Conservation (phyloP, 148 eudicot genomes). For the Salicornia ramosissima region DNA sequence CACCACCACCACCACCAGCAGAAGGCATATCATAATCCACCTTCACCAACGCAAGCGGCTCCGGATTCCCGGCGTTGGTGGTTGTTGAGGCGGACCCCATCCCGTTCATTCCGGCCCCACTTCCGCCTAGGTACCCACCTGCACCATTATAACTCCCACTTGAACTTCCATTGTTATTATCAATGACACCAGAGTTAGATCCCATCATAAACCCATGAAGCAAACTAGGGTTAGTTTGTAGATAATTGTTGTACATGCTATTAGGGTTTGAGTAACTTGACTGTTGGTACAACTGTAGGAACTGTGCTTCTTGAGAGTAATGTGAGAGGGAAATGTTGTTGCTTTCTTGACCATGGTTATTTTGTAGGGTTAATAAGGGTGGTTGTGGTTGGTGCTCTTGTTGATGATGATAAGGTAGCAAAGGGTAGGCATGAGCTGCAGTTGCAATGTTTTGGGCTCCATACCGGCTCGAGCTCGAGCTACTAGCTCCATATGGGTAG, state of each 20-base stretch:
- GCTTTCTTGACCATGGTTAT: constrained; percentile 37
- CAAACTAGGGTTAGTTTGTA: constrained; percentile 60
- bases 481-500: constrained; percentile 33
- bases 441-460: constrained; percentile 23
- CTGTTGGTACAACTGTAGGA: constrained; percentile 43
- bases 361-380: constrained; percentile 58
- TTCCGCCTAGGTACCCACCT: constrained; percentile 32
- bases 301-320: constrained; percentile 37
- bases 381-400: constrained; percentile 30
- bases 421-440: constrained; percentile 36
- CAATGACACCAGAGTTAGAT: constrained; percentile 35
- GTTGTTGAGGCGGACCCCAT: constrained; percentile 37
- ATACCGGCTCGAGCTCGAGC: constrained; percentile 23
- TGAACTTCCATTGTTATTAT: constrained; percentile 44
- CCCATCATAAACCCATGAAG: constrained; percentile 82
- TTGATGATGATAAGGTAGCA: constrained; percentile 44
- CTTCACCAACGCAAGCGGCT: constrained; percentile 51
- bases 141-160: constrained; percentile 56
- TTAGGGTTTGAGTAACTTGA: constrained; percentile 35
- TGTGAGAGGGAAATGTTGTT: constrained; percentile 27
- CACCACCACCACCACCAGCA: constrained; percentile 26
- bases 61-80: constrained; percentile 39
- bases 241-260: constrained; percentile 32
- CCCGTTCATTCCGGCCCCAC: constrained; percentile 24
- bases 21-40: constrained; percentile 80